Conservation (phyloP, 148 eudicot species). For the Rhododendron henanense region DNA sequence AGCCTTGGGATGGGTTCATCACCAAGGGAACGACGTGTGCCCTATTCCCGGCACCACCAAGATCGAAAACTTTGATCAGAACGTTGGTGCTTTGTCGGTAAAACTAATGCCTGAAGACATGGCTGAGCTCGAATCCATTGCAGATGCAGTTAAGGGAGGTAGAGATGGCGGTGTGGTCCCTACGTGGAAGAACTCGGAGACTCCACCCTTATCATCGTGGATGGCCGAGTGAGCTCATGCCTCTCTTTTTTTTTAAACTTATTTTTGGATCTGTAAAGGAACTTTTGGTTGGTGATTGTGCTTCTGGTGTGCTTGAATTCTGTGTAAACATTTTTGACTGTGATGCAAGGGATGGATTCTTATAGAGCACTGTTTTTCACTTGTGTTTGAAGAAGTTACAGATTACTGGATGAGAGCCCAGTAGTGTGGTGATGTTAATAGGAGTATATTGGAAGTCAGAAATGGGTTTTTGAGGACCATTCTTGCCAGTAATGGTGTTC, state of each 20-base stretch:
- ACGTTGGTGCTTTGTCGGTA: constrained; percentile 12
- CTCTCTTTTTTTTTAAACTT: background rate
- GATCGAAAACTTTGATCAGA: constrained; percentile 13
- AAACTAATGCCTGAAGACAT: constrained; percentile 9
- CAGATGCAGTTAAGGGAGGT: background rate
- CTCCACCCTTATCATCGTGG: background rate
- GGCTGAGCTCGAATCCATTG: constrained; percentile 14
- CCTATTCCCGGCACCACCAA: constrained; percentile 15
- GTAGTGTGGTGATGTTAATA: no score
- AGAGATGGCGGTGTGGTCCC: background rate
- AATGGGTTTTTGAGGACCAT: no score
- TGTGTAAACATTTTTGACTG: no score
- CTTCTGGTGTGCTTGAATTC: no score
- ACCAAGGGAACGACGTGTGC: constrained; percentile 11
- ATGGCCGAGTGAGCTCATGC: background rate
- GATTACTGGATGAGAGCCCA: no score
- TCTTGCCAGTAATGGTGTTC: no score
- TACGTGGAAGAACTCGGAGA: background rate
- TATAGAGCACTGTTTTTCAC: no score
- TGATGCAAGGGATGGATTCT: no score
- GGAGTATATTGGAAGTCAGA: no score
- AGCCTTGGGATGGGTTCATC: constrained; percentile 21
- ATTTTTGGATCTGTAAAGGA: no score
- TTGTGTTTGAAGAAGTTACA: no score
- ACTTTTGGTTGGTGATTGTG: no score